Conservation (phyloP, 2,329 filamentous ascomycete genomes). For the Xylaria sp. region DNA sequence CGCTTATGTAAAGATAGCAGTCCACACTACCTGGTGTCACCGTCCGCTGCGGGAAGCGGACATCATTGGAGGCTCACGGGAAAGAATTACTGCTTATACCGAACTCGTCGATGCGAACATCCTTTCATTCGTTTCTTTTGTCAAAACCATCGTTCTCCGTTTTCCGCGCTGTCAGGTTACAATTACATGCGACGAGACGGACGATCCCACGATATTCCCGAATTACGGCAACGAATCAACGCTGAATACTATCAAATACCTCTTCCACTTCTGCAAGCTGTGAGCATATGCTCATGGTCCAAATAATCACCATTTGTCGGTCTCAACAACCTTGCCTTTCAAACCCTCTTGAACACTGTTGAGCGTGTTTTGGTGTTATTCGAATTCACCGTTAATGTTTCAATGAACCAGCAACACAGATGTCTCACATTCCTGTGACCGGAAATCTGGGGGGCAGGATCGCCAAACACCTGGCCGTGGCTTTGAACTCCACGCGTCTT, state of each 20-base stretch:
- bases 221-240: slow-evolving; percentile 43
- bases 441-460: slow-evolving; percentile 12
- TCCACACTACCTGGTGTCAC: slow-evolving; percentile 30
- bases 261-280: slow-evolving; percentile 40
- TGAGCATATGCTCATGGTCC: slow-evolving; percentile 34
- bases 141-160: slow-evolving; percentile 47
- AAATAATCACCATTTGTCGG: slow-evolving; percentile 38
- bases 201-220: slow-evolving; percentile 42
- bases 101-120: slow-evolving; percentile 47
- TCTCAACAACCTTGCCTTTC: slow-evolving; percentile 45
- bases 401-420: slow-evolving; percentile 46
- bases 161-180: slow-evolving; percentile 46
- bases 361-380: slow-evolving; percentile 47
- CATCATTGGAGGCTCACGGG: slow-evolving; percentile 13
- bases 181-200: slow-evolving; percentile 49
- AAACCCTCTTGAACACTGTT: slow-evolving; percentile 40
- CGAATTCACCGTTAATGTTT: slow-evolving; percentile 49
- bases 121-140: slow-evolving; percentile 50
- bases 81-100: slow-evolving; percentile 33
- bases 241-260: slow-evolving; percentile 35
- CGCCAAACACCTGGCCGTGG: slow-evolving; percentile 18
- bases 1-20: slow-evolving; percentile 59
- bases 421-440: slow-evolving; percentile 25
- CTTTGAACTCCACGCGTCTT: slow-evolving; percentile 25
- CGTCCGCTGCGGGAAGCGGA: slow-evolving; percentile 23